phyloP scores from a whole-genome alignment of 2,329 filamentous ascomycete species.

The Exophiala viscosa region DNA sequence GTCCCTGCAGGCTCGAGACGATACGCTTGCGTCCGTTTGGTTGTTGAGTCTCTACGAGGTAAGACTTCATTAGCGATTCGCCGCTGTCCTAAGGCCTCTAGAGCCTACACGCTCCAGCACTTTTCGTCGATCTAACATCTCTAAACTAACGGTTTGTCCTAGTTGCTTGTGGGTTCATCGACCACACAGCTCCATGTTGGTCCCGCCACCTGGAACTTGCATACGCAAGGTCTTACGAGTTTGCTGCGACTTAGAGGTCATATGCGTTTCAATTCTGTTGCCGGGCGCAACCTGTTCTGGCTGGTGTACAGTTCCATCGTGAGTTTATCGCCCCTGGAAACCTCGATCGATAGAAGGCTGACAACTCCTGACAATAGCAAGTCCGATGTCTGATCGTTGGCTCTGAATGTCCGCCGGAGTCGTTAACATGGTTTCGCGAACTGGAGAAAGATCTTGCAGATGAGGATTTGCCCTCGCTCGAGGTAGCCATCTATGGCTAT shows the following conservation, averaged over 20 bases:
- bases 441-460: conserved; percentile 6
- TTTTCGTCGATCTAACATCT: neutral
- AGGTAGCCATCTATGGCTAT: conserved; percentile 13
- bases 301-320: conserved; percentile 16
- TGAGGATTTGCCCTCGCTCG: conserved; percentile 8
- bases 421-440: conserved; percentile 14
- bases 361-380: conserved; percentile 9
- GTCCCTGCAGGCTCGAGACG: conserved; percentile 9
- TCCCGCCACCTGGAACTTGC: conserved; percentile 15
- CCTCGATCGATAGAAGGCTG: neutral
- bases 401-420: conserved; percentile 15
- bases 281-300: conserved; percentile 18
- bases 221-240: conserved; percentile 18
- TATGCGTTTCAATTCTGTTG: conserved; percentile 2
- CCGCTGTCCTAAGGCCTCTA: neutral
- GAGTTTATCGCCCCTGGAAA: neutral
- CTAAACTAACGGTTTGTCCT: neutral
- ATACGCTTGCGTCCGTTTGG: conserved; percentile 19
- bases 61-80: neutral
- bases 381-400: conserved; percentile 17
- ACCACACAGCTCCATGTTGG: neutral
- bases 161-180: conserved; percentile 17
- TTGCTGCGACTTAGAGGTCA: conserved; percentile 18
- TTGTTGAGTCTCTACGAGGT: conserved; percentile 25
- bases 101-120: neutral